Conservation (phyloP, 116 monocot genomes). For the Posidonia oceanica region DNA sequence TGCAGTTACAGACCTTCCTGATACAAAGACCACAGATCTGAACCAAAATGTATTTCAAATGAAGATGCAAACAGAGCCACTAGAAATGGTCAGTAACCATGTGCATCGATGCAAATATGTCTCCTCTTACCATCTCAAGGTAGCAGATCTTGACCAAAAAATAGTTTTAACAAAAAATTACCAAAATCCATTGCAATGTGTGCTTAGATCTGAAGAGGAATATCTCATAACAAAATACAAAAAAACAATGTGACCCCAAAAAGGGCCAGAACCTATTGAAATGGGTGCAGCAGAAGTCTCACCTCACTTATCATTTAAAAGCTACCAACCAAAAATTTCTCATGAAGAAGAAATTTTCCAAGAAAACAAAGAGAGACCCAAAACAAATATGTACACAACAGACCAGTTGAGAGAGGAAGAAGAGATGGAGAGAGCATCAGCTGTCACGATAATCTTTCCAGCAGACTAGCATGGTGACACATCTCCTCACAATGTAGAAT, state of each 20-base stretch:
- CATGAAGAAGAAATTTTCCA: neutral
- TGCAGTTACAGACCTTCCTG: too few relatives aligned
- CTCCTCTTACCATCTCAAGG: too few relatives aligned
- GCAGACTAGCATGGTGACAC: constrained; percentile 30
- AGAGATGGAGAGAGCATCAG: neutral
- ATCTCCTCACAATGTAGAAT: constrained; percentile 28
- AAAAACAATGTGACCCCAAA: neutral
- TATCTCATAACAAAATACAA: neutral
- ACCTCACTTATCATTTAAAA: neutral
- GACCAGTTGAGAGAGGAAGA: neutral
- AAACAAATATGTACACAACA: neutral
- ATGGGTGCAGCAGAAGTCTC: neutral
- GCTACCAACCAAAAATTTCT: neutral
- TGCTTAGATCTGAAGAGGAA: neutral
- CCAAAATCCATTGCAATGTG: too few relatives aligned
- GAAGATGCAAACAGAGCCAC: too few relatives aligned
- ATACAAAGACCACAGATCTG: too few relatives aligned
- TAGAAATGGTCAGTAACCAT: too few relatives aligned
- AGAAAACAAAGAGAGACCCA: neutral
- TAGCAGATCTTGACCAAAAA: too few relatives aligned
- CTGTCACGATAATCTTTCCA: constrained; percentile 19
- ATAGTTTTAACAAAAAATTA: too few relatives aligned
- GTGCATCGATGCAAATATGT: too few relatives aligned
- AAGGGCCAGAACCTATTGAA: neutral
- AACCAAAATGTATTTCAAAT: too few relatives aligned